Percentiles rank a stretch among this genome's conserved stretches.
Evolutionary conservation across 495 filamentous ascomycete species (phyloP).

Genomic region (Tuber magnatum): DNA sequence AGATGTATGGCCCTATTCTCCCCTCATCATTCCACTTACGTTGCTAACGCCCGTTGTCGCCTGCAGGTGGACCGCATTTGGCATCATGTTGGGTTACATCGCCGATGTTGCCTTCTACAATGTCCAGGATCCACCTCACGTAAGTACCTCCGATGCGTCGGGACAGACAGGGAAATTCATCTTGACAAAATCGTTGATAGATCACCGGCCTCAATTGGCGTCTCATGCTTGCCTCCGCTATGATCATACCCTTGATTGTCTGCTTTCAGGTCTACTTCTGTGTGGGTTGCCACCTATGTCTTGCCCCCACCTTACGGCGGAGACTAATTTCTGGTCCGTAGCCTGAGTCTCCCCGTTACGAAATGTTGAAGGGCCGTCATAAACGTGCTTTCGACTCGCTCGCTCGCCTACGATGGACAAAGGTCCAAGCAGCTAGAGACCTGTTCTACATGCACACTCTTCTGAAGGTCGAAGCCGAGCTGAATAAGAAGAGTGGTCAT

Average conservation of each 20-base stretch:
- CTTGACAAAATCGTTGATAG: conserved; percentile 7
- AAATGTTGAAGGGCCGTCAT: conserved; percentile 63
- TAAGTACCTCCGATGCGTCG: conserved; percentile 3
- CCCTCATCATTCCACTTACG: background rate
- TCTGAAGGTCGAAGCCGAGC: conserved; percentile 58
- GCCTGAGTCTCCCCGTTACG: conserved; percentile 58
- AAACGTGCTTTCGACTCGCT: conserved; percentile 60
- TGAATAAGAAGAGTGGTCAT: conserved; percentile 52
- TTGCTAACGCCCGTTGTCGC: conserved; percentile 10
- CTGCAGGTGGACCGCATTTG: conserved; percentile 64
- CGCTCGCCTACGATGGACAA: conserved; percentile 57
- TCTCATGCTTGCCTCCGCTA: conserved; percentile 73
- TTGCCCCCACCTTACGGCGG: background rate
- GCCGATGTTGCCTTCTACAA: conserved; percentile 65
- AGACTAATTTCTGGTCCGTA: conserved; percentile 1
- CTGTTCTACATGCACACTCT: conserved; percentile 73
- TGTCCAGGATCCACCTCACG: conserved; percentile 29
- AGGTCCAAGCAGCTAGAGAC: conserved; percentile 73
- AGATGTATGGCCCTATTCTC: conserved; percentile 47
- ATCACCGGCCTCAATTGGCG: conserved; percentile 69
- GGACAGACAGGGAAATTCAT: background rate
- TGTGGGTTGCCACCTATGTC: conserved; percentile 52
- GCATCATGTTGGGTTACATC: conserved; percentile 70
- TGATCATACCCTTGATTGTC: conserved; percentile 66
- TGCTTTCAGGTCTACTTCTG: conserved; percentile 63